Conservation (phyloP, 495 filamentous ascomycete species). For the Tuber microsphaerosporum region DNA sequence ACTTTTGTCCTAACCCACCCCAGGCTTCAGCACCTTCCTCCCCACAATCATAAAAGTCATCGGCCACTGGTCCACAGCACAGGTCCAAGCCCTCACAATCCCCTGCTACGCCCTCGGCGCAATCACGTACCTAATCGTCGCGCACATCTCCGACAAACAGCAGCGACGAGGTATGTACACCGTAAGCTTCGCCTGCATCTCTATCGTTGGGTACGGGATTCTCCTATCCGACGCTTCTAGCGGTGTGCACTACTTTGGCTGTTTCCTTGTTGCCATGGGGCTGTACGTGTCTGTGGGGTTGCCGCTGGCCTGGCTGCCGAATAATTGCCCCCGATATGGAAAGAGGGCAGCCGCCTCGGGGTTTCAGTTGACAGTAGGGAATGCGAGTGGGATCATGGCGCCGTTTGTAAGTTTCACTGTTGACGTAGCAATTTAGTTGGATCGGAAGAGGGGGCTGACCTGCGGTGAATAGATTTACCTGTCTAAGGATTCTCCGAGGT, state of each 20-base stretch:
- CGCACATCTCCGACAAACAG: constrained; percentile 55
- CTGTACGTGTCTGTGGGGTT: constrained; percentile 64
- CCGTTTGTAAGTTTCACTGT: constrained; percentile 52
- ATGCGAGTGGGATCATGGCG: constrained; percentile 61
- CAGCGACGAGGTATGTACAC: constrained; percentile 58
- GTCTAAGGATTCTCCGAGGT: constrained; percentile 19
- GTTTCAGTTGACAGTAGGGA: constrained; percentile 63
- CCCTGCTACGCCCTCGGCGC: constrained; percentile 68
- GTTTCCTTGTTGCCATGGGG: constrained; percentile 63
- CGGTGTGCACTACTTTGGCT: constrained; percentile 65
- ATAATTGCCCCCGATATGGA: constrained; percentile 57
- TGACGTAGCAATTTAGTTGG: constrained; percentile 11
- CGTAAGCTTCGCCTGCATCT: constrained; percentile 52
- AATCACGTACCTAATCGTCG: constrained; percentile 56
- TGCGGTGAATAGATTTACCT: constrained; percentile 44
- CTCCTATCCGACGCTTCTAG: constrained; percentile 54
- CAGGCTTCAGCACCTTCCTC: constrained; percentile 64
- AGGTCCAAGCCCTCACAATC: constrained; percentile 69
- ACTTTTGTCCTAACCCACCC: background rate
- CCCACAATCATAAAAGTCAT: constrained; percentile 70
- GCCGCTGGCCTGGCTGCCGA: constrained; percentile 61
- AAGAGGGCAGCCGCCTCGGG: constrained; percentile 65
- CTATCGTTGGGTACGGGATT: constrained; percentile 62
- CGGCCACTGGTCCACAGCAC: constrained; percentile 54
- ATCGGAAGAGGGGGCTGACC: constrained; percentile 45